phyloP scores from a whole-genome alignment of 805 yeast species.

The Ogataea haglerorum region DNA sequence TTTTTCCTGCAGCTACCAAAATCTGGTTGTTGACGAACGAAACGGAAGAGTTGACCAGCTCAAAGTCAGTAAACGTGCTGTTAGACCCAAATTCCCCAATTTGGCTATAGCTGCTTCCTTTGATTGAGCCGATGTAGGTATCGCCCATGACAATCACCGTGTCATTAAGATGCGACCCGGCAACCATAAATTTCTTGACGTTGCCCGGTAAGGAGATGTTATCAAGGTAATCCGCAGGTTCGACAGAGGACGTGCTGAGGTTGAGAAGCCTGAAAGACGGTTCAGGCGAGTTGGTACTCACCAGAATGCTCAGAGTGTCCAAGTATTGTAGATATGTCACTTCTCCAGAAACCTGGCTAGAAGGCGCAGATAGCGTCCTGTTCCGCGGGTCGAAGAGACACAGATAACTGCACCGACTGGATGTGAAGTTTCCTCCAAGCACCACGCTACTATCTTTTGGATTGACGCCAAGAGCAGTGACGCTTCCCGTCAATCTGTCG shows the following conservation, averaged over 20 bases:
- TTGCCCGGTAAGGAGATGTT: conserved; percentile 32
- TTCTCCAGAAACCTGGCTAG: conserved; percentile 42
- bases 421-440: conserved; percentile 71
- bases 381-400: conserved; percentile 61
- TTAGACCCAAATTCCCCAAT: conserved; percentile 34
- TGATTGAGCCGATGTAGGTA: conserved; percentile 36
- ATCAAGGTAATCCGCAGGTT: conserved; percentile 10
- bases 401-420: conserved; percentile 49
- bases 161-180: conserved; percentile 31
- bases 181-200: conserved; percentile 24
- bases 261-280: conserved; percentile 53
- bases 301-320: conserved; percentile 35
- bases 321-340: conserved; percentile 52
- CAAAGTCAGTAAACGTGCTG: conserved; percentile 41
- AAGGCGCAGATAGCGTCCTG: conserved; percentile 51
- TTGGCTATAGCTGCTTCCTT: conserved; percentile 46
- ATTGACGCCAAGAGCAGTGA: conserved; percentile 40
- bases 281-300: conserved; percentile 50
- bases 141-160: conserved; percentile 42
- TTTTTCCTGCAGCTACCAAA: conserved; percentile 56
- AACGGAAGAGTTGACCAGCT: conserved; percentile 29
- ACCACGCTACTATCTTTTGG: conserved; percentile 44
- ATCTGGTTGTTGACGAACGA: conserved; percentile 44
- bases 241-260: conserved; percentile 38
- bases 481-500: conserved; percentile 33